Percentiles rank a stretch among this genome's conserved stretches.
Conservation (phyloP, 1,284 basidiomycete species). For the Apiotrichum domesticum region DNA sequence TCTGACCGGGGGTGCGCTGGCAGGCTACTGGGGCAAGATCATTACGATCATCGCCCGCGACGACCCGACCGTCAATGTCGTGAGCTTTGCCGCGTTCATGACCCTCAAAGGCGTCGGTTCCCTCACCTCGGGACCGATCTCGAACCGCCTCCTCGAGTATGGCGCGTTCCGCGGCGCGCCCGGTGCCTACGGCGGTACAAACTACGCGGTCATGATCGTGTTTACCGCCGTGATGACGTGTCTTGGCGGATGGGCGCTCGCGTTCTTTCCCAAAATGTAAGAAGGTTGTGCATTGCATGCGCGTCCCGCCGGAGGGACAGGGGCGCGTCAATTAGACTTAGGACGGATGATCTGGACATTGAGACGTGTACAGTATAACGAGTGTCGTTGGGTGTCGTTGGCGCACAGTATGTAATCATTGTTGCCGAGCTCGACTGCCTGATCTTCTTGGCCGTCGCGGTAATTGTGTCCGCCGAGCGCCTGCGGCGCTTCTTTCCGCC, state of each 20-base stretch:
- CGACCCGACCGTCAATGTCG: conserved; percentile 32
- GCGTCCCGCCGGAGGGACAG: too few species aligned
- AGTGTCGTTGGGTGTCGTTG: too few species aligned
- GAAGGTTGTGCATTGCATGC: too few species aligned
- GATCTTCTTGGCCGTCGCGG: too few species aligned
- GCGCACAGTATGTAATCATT: too few species aligned
- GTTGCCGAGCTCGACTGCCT: too few species aligned
- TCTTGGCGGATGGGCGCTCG: conserved; percentile 10
- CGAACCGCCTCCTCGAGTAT: conserved; percentile 22
- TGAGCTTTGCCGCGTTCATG: conserved; percentile 39
- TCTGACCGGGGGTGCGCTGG: conserved; percentile 26
- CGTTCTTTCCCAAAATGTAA: conserved; percentile 1
- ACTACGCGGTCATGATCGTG: conserved; percentile 26
- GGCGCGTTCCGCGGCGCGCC: conserved; percentile 14
- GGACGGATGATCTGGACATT: too few species aligned
- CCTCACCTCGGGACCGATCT: conserved; percentile 31
- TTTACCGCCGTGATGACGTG: conserved; percentile 25
- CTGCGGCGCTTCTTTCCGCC: too few species aligned
- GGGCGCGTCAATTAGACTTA: too few species aligned
- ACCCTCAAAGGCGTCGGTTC: conserved; percentile 36
- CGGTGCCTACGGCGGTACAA: conserved; percentile 27
- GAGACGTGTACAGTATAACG: too few species aligned
- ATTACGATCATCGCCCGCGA: conserved; percentile 33
- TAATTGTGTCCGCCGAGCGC: too few species aligned
- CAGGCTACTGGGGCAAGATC: conserved; percentile 33